Evolutionary conservation across 2,329 filamentous ascomycete species (phyloP).

Genomic region (Colletotrichum sp.): DNA sequence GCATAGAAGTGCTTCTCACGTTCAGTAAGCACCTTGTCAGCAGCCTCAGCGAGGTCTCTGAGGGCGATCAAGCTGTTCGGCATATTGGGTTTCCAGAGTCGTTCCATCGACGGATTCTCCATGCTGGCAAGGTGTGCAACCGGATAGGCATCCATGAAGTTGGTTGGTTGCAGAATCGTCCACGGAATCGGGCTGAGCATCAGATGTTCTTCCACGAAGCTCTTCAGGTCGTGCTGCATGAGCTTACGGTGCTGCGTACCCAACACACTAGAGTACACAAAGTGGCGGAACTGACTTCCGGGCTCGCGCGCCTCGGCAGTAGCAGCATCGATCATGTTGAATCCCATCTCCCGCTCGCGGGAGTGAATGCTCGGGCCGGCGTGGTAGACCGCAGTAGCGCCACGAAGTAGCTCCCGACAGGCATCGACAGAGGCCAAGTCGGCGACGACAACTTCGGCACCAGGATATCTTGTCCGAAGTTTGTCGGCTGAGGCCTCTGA

Average conservation of each 20-base stretch:
- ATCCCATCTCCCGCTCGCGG: neutral
- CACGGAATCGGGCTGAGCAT: neutral
- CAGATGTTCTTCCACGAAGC: neutral
- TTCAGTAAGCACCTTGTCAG: neutral
- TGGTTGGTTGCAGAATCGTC: neutral
- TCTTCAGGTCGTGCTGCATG: neutral
- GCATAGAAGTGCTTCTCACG: neutral
- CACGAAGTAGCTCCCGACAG: neutral
- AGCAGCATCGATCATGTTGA: slow-evolving; percentile 1
- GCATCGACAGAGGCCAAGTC: neutral
- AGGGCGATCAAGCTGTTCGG: neutral
- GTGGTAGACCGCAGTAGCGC: neutral
- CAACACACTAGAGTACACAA: neutral
- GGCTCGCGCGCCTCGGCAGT: neutral
- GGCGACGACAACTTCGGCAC: neutral
- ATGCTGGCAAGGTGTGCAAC: neutral
- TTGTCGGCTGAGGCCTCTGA: neutral
- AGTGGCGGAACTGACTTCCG: neutral
- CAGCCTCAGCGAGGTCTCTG: neutral
- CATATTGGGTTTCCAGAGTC: neutral
- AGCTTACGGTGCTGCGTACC: neutral
- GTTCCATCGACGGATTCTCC: neutral
- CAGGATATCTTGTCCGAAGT: neutral
- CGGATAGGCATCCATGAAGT: neutral
- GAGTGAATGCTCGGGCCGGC: neutral